phyloP scores from a whole-genome alignment of 352 stramenopile species.

The Globisporangium solare region DNA sequence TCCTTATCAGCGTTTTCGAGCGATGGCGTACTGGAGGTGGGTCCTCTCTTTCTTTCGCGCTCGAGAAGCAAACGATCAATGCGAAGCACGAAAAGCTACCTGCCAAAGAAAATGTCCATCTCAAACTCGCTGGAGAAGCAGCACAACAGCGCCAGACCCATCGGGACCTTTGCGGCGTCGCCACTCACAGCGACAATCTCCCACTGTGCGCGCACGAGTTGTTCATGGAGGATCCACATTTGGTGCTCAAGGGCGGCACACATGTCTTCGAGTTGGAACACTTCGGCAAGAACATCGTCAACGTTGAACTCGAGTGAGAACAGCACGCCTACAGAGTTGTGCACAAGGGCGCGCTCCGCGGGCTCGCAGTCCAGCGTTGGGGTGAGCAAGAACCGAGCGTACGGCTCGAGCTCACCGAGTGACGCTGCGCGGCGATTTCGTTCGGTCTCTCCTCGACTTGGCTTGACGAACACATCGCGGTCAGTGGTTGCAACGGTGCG shows the following conservation, averaged over 20 bases:
- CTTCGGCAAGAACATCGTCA: conserved; percentile 31
- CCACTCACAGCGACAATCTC: conserved; percentile 7
- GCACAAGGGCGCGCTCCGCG: conserved; percentile 38
- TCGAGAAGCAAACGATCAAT: conserved; percentile 15
- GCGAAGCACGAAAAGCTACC: conserved; percentile 35
- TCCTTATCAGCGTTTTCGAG: conserved; percentile 3
- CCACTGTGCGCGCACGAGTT: conserved; percentile 20
- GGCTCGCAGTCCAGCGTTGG: conserved; percentile 41
- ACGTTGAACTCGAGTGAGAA: conserved; percentile 42
- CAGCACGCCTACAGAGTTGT: conserved; percentile 54
- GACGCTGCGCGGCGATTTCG: conserved; percentile 4
- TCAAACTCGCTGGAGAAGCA: conserved; percentile 38
- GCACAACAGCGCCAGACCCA: conserved; percentile 23
- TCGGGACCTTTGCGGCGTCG: neutral
- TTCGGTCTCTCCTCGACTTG: conserved; percentile 14
- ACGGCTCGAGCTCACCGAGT: conserved; percentile 42
- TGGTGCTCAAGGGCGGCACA: conserved; percentile 31
- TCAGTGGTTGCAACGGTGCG: conserved; percentile 1
- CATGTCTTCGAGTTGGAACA: conserved; percentile 29
- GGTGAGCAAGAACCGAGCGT: conserved; percentile 42
- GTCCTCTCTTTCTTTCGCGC: conserved; percentile 2
- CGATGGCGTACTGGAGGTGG: conserved; percentile 2
- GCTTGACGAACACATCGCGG: neutral
- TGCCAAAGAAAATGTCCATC: conserved; percentile 45
- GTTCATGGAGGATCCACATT: conserved; percentile 30